Percentiles rank a stretch among this genome's conserved stretches.
Conservation (phyloP, 306 rosid species). For the Cucumis sativus region DNA sequence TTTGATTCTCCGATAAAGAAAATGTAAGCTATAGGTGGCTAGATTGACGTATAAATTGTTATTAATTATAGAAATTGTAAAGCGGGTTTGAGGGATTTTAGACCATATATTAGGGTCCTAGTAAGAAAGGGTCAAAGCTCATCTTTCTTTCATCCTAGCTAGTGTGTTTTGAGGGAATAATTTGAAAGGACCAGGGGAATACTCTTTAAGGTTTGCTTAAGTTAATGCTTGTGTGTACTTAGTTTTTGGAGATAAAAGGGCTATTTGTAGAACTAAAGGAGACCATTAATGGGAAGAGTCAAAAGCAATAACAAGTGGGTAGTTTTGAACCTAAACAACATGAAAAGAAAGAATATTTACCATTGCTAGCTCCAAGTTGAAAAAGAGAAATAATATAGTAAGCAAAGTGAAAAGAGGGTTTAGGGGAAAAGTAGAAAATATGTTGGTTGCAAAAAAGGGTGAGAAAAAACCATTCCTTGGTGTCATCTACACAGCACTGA, state of each 20-base stretch:
- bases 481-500: constrained; percentile 1
- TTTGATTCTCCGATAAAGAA: not conserved
- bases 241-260: not conserved
- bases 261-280: not conserved
- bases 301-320: not conserved
- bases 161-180: not conserved
- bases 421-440: not conserved
- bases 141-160: no score
- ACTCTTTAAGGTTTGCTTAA: not conserved
- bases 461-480: constrained; percentile 3
- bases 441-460: not conserved
- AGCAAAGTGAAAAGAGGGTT: not conserved
- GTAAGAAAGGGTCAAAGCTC: not conserved
- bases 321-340: not conserved
- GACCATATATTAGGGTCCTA: not conserved
- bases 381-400: not conserved
- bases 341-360: not conserved
- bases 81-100: not conserved
- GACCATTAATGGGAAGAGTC: not conserved
- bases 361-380: not conserved
- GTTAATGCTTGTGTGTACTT: not conserved
- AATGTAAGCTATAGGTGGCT: not conserved
- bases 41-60: not conserved
- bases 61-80: not conserved
- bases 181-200: not conserved